Evolutionary conservation across 495 filamentous ascomycete species (phyloP), one percentile per base, ranked within the genome.

Genomic region (Monascus purpureus): DNA sequence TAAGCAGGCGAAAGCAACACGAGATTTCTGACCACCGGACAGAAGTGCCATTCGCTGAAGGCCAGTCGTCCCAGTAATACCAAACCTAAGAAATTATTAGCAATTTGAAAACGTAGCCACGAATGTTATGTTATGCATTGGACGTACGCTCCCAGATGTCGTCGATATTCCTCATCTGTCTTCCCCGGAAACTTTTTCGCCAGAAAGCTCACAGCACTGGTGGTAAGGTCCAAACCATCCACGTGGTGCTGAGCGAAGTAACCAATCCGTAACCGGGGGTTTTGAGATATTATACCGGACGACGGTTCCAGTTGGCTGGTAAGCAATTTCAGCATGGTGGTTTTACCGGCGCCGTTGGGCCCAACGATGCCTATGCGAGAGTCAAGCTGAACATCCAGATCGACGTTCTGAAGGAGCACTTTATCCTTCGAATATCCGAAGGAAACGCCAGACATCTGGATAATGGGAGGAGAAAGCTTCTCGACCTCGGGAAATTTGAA

Each of bases 221-320:
- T 72, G 27, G 73, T 92, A 46, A 96, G 63, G 55, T 99, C 90
- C 29, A 99, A 64, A 28, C 85, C 90, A 57, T 99, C 90, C 40
- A 99, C 87, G 62, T 99, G 90, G 52, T 99, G 90, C 55, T 99
- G 90, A 5, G 90, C 90, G 51, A 99, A 99, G 70, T 92, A 99
- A 3, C 87, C 90, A 37, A 96, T 68, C 25, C 90, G 72, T 20
- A 99, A 64, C 26, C 90, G 72, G 2, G 88, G 76, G 56, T 99
- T 75, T 42, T 82, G 74, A 3, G 82, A 86, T 32, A 99, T 90
- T 25, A 83, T 49, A 37, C 90, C 90, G 22, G 69, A 68, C 1
- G 79, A 81, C 2, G 90, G 72, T 33, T 71, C 43, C 2, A 99
- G 70, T 45, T 84, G 79, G 36, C 83, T 83, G 42, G 90, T 94